Base-by-base conservation (phyloP, 495 filamentous ascomycete species). In the Tuber aestivum region DNA sequence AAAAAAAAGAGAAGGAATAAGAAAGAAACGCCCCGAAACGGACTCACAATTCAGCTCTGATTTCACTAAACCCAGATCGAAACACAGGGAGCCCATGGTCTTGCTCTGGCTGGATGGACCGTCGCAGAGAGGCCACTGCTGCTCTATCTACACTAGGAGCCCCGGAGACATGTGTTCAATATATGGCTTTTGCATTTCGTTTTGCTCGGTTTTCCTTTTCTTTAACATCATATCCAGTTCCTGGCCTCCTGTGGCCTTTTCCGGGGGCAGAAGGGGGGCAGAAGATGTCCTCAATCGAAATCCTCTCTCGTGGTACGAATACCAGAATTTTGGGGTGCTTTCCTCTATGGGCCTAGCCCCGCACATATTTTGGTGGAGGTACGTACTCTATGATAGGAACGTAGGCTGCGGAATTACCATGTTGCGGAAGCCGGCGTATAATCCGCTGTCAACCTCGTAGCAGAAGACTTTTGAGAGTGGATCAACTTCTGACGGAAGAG, bases 381-480 rank as follows among this genome's bases (percentile, higher is more conserved):
- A 32, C 27, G n/a, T n/a, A n/a, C n/a, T n/a, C n/a, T n/a, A n/a
- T n/a, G 12, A 12, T 0, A 65, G 56, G 56, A 10, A 65, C 14
- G 56, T 18, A 18, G 56, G 5, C 56, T 72, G 45, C 71, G 77
- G 50, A 68, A 65, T 78, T 79, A 72, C 72, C 70, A 69, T 79
- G 76, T 79, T 79, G 78, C 77, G 72, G 73, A 73, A 79, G 73
- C 70, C 73, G 74, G 78, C 77, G 73, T 79, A 79, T 32, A 70
- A 79, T 79, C 78, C 77, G 78, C 78, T 73, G 78, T 79, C 78
- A 79, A 79, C 77, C 78, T 79, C 78, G 78, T 79, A 77, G 78
- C 72, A 38, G 68, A 74, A 44, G 74, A 79, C 78, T 40, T 65
- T 35, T 18, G 56, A 65, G 12, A 65, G 56, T 20, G 56, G 16